Evolutionary conservation across 768 basidiomycete species (phyloP).

Genomic region (Mycena indigotica): DNA sequence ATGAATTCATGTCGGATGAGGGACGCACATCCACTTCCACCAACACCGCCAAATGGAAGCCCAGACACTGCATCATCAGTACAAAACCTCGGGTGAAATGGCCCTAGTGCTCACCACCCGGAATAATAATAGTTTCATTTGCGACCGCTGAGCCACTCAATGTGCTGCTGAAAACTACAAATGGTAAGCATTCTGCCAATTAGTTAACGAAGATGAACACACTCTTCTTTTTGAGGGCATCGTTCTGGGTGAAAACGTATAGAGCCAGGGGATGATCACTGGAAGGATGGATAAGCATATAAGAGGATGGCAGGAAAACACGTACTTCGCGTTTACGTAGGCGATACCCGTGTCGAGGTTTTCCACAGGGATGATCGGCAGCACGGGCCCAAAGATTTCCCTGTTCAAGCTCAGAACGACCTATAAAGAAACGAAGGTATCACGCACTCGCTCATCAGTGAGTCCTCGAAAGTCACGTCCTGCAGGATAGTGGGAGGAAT

Average conservation of each 20-base stretch:
- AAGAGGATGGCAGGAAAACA: neutral
- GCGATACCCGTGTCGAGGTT: conserved; percentile 70
- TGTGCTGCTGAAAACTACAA: conserved; percentile 66
- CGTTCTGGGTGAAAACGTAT: conserved; percentile 73
- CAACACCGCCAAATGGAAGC: conserved; percentile 75
- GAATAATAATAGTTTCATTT: conserved; percentile 72
- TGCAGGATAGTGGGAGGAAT: conserved; percentile 76
- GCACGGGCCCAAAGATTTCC: conserved; percentile 83
- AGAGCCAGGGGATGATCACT: conserved; percentile 77
- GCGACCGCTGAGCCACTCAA: conserved; percentile 69
- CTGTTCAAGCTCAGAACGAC: conserved; percentile 36
- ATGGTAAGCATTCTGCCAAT: neutral
- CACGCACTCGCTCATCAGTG: conserved; percentile 75
- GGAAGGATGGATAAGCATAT: neutral
- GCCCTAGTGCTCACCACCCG: conserved; percentile 45
- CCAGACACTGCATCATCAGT: conserved; percentile 46
- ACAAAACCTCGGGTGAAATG: neutral
- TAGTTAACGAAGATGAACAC: conserved; percentile 4
- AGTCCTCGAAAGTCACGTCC: conserved; percentile 63
- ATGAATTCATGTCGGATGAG: too few species aligned
- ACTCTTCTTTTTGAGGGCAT: conserved; percentile 65
- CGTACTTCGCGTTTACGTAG: conserved; percentile 62
- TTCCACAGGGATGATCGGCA: conserved; percentile 76
- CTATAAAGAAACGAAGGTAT: neutral
- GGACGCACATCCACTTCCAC: conserved; percentile 72